A percentile compares a stretch with the other conserved stretches of the same genome.
These are phyloP conservation scores for Carex myosuroides DNA, from an alignment of 176 grass and related monocot species.

Conservation along the genomic window DNA sequence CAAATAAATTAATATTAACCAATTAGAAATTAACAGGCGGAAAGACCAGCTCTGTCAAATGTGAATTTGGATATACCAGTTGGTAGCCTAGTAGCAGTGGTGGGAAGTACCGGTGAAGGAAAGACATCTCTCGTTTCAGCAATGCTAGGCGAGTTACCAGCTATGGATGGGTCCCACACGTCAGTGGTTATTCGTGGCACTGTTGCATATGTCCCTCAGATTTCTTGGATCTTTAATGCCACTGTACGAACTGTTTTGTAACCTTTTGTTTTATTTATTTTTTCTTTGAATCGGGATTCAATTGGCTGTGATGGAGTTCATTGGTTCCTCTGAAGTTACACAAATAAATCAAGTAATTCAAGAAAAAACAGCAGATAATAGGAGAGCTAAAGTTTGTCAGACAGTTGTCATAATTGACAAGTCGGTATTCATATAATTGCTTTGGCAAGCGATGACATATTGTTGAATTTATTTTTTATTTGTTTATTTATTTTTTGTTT, in stretches of 20 bases:
- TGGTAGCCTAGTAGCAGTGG: conserved; percentile 85
- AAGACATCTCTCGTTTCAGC: conserved; percentile 97
- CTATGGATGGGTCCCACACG: conserved; percentile 55
- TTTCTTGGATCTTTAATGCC: conserved; percentile 99
- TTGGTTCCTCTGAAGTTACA: neutral
- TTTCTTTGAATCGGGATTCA: neutral
- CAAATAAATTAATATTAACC: neutral
- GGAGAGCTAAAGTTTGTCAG: neutral
- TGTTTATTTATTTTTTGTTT: neutral
- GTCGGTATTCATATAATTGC: neutral
- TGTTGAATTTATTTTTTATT: neutral
- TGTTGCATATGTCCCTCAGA: conserved; percentile 97
- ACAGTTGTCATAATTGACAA: neutral
- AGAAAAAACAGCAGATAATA: neutral
- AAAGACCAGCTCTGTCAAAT: conserved; percentile 84
- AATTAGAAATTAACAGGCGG: conserved; percentile 42
- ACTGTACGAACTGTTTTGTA: conserved; percentile 49
- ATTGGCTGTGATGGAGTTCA: neutral
- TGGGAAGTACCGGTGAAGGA: conserved; percentile 98
- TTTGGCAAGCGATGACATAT: neutral
- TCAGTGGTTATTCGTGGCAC: conserved; percentile 61
- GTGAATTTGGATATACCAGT: conserved; percentile 87
- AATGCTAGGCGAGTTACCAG: conserved; percentile 91
- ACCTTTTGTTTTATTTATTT: neutral
- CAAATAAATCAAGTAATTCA: neutral